phyloP scores from a whole-genome alignment of 495 filamentous ascomycete species.

The Penicillium flavigenum region DNA sequence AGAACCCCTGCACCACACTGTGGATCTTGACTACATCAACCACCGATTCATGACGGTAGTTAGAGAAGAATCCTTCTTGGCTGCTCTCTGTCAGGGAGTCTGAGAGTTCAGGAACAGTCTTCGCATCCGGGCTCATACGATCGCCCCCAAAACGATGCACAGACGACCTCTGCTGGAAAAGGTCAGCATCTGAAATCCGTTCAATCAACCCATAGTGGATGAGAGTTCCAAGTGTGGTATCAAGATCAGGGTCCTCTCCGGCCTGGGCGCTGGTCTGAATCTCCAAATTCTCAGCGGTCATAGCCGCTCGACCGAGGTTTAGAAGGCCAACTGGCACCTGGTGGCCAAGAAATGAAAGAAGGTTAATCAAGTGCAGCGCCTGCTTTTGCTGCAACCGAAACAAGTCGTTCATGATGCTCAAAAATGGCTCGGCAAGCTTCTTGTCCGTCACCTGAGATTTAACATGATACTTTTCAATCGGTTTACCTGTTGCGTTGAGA shows the following conservation, averaged over 20 bases:
- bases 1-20: slow-evolving; percentile 77
- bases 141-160: slow-evolving; percentile 26
- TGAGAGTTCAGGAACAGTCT: slow-evolving; percentile 31
- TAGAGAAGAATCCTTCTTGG: slow-evolving; percentile 41
- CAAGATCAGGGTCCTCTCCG: slow-evolving; percentile 61
- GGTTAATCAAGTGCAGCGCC: slow-evolving; percentile 68
- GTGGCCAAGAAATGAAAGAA: slow-evolving; percentile 73
- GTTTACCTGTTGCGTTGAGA: slow-evolving; percentile 67
- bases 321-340: slow-evolving; percentile 77
- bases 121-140: slow-evolving; percentile 23
- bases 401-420: slow-evolving; percentile 69
- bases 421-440: slow-evolving; percentile 67
- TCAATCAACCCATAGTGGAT: slow-evolving; percentile 73
- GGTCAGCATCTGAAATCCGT: slow-evolving; percentile 41
- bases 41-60: slow-evolving; percentile 45
- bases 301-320: slow-evolving; percentile 57
- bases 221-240: slow-evolving; percentile 65
- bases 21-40: slow-evolving; percentile 75
- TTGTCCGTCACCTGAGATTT: slow-evolving; percentile 66
- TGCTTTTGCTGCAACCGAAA: slow-evolving; percentile 56
- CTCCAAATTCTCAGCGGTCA: slow-evolving; percentile 53
- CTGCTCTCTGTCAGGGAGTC: slow-evolving; percentile 50
- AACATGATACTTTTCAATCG: slow-evolving; percentile 65
- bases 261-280: slow-evolving; percentile 43
- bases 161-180: slow-evolving; percentile 33